Evolutionary conservation across 257 asterid genomes (phyloP), one percentile per base, ranked within the genome.

Genomic region (Sherardia arvensis): DNA sequence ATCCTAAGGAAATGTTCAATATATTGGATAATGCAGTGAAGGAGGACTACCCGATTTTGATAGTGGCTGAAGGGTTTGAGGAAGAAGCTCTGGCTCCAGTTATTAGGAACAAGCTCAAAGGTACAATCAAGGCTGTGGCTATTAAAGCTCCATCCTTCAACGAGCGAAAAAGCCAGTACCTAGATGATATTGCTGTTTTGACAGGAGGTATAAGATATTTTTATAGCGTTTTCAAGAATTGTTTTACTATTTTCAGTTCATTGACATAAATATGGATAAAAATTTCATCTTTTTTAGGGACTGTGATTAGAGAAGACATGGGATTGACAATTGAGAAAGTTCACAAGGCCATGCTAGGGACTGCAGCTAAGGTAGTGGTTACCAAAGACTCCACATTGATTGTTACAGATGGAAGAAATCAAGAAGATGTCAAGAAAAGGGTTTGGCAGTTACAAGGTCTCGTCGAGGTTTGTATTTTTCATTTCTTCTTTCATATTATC

Each of bases 71-170:
- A 67, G 84, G 75, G 12, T 81, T 87, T 53, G 94, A 90, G 74
- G 76, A 82, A 68, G 91, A 87, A 22, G 97, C 97, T 64, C 76
- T 90, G 38, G 80, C 94, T 69, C 91, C 97, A 0, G 85, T 90
- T 5, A 85, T 85, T 64, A 82, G 87, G 81, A 90, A 84, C 83
- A 90, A 87, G 26, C 79, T 90, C 74, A 85, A 72, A 74, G 94
- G 94, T 40, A 83, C 65, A 33, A 69, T 89, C 14, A 87, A 85
- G 81, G 95, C 73, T 47, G 95, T 77, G 22, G 97, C 90, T 9
- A 79, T 90, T 34, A 85, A 74, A 80, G 95, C 97, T 73, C 95
- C 95, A 40, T 74, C 94, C 20, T 87, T 90, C 64, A 87, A 89
- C 20, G 95, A 85, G 53, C 88, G 88, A 51, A 87, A 90, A 69